Evolutionary conservation across 441 rosid species (phyloP).

Genomic region (Gossypium laxum): DNA sequence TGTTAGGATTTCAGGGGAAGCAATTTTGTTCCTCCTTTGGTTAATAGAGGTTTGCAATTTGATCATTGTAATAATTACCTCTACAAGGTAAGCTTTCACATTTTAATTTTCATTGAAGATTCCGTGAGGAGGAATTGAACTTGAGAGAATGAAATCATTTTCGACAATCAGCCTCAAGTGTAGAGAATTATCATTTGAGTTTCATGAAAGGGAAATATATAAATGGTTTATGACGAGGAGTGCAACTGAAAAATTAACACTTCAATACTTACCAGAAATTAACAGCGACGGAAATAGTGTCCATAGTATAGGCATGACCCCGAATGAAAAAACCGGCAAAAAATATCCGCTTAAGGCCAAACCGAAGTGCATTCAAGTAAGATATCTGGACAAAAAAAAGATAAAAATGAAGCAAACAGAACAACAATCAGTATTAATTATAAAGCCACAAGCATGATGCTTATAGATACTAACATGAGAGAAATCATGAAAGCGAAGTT

Average conservation of each 20-base stretch:
- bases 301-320: constrained; percentile 92
- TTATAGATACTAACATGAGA: not conserved
- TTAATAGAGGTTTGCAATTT: not conserved
- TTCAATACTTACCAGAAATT: constrained; percentile 56
- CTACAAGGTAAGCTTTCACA: not conserved
- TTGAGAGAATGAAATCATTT: not conserved
- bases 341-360: constrained; percentile 76
- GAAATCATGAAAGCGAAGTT: not conserved
- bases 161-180: not conserved
- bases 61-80: not conserved
- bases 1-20: not conserved
- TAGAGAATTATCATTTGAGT: not conserved
- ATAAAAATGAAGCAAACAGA: not conserved
- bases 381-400: constrained; percentile 41
- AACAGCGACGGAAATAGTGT: constrained; percentile 89
- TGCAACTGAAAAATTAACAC: constrained; percentile 1
- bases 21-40: not conserved
- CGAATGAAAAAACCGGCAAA: constrained; percentile 92
- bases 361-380: constrained; percentile 79
- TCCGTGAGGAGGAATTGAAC: not conserved
- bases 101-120: not conserved
- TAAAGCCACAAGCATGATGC: not conserved
- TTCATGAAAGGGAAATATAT: not conserved
- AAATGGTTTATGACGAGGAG: not conserved
- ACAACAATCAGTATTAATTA: not conserved